Evolutionary conservation across 768 basidiomycete species (phyloP).

Genomic region (Xerocomus brunneocitrinus): DNA sequence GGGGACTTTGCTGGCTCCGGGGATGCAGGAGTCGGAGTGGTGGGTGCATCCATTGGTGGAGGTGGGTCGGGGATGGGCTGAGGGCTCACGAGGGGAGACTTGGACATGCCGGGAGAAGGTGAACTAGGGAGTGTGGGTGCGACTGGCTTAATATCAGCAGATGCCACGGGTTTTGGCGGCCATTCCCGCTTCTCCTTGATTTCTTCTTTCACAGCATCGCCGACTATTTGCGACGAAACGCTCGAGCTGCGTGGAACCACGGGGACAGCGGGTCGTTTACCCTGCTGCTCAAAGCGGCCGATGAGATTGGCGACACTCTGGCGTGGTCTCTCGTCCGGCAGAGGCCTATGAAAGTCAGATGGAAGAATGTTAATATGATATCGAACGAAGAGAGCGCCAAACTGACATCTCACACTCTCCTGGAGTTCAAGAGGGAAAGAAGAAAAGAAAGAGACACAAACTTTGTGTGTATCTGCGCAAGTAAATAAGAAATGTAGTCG

Average conservation of each 20-base stretch:
- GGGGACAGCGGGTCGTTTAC: slow-evolving; percentile 47
- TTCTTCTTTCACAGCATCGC: slow-evolving; percentile 65
- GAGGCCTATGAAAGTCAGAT: slow-evolving; percentile 48
- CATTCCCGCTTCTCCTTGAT: slow-evolving; percentile 71
- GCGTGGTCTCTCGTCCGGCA: slow-evolving; percentile 85
- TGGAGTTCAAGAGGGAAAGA: slow-evolving; percentile 9
- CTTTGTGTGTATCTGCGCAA: slow-evolving; percentile 1
- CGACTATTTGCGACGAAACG: slow-evolving; percentile 57
- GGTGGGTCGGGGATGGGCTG: slow-evolving; percentile 27
- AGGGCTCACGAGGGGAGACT: slow-evolving; percentile 24
- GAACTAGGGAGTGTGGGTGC: slow-evolving; percentile 36
- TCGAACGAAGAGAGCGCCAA: slow-evolving; percentile 3
- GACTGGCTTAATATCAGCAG: slow-evolving; percentile 31
- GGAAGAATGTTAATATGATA: slow-evolving; percentile 11
- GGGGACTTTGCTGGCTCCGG: slow-evolving; percentile 20
- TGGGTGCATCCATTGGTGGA: slow-evolving; percentile 14
- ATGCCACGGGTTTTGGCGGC: slow-evolving; percentile 53
- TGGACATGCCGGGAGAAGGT: slow-evolving; percentile 16
- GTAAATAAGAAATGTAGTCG: slow-evolving; percentile 17
- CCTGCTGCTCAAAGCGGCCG: slow-evolving; percentile 81
- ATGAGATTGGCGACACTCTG: slow-evolving; percentile 88
- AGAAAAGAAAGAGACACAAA: slow-evolving; percentile 12
- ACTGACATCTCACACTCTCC: slow-evolving; percentile 29
- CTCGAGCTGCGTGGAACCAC: slow-evolving; percentile 58
- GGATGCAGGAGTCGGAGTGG: slow-evolving; percentile 20